phyloP scores from a whole-genome alignment of 2,329 filamentous ascomycete genomes.

The Esteya vermicola region DNA sequence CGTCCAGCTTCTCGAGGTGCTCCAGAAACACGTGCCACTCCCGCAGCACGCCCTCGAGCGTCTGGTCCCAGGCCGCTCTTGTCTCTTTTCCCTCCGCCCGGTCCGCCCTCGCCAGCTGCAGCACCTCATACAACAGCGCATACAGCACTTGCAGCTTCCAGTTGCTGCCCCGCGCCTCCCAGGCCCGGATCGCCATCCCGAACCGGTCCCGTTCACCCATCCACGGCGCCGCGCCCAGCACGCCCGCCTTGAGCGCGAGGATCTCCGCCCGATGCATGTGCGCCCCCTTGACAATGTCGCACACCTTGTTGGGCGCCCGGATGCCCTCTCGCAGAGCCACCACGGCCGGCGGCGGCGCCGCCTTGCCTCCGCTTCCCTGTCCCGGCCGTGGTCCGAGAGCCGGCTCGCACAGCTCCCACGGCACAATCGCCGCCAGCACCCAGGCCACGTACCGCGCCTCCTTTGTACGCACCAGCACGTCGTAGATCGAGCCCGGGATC shows the following conservation, averaged over 20 bases:
- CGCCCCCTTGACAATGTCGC: slow-evolving; percentile 38
- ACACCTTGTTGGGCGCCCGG: slow-evolving; percentile 63
- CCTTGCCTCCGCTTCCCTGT: slow-evolving; percentile 23
- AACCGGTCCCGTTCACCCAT: slow-evolving; percentile 45
- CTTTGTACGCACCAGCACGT: slow-evolving; percentile 43
- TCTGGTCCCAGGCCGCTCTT: slow-evolving; percentile 14
- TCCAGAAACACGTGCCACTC: slow-evolving; percentile 43
- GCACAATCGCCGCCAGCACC: slow-evolving; percentile 60
- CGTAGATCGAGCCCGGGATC: slow-evolving; percentile 33
- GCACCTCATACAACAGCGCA: slow-evolving; percentile 50
- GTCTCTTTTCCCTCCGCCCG: slow-evolving; percentile 1
- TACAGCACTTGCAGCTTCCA: slow-evolving; percentile 63
- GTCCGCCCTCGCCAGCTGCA: slow-evolving; percentile 11
- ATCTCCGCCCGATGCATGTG: slow-evolving; percentile 11
- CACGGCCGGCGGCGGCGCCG: slow-evolving; percentile 38
- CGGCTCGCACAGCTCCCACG: slow-evolving; percentile 45
- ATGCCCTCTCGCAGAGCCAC: slow-evolving; percentile 63
- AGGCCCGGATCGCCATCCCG: slow-evolving; percentile 60
- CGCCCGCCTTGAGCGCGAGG: slow-evolving; percentile 31
- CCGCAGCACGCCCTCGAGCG: slow-evolving; percentile 28
- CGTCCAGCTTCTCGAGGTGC: slow-evolving; percentile 36
- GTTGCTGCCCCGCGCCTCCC: slow-evolving; percentile 46
- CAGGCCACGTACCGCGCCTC: slow-evolving; percentile 62
- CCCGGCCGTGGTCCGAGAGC: neutral
- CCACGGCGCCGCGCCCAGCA: slow-evolving; percentile 26